Evolutionary conservation across 768 basidiomycete genomes (phyloP).

Genomic region (Tylopilus rubrobrunneus): DNA sequence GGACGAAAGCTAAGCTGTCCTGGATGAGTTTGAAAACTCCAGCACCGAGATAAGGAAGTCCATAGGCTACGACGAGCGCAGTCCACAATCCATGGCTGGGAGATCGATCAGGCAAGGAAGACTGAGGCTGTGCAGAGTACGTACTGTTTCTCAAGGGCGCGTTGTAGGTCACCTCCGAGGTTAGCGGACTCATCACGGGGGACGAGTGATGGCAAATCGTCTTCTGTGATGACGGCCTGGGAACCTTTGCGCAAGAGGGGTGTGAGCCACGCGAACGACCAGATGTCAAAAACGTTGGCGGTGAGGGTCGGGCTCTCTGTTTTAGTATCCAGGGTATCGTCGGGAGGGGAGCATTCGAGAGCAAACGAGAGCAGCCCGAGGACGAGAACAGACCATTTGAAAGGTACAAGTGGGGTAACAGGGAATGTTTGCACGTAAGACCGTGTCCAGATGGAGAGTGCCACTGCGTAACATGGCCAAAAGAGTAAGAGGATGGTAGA

Average conservation of each 20-base stretch:
- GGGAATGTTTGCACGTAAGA: no score
- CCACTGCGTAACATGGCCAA: no score
- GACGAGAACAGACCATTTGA: constrained; percentile 36
- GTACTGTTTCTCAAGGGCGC: no score
- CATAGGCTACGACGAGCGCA: constrained; percentile 74
- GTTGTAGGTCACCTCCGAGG: constrained; percentile 50
- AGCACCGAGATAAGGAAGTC: no score
- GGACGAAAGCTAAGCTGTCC: constrained; percentile 67
- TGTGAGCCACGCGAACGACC: no score
- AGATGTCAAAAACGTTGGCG: no score
- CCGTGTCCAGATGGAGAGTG: no score
- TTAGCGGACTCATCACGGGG: constrained; percentile 80
- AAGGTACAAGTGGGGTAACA: constrained; percentile 34
- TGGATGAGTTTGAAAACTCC: no score
- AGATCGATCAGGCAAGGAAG: neutral
- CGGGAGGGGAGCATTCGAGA: constrained; percentile 68
- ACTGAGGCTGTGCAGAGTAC: constrained; percentile 19
- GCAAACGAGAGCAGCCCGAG: constrained; percentile 54
- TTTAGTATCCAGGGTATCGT: no score
- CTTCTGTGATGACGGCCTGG: no score
- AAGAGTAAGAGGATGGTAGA: no score
- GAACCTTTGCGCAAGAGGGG: constrained; percentile 69
- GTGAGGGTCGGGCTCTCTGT: no score
- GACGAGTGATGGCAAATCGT: constrained; percentile 79
- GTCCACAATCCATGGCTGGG: constrained; percentile 63